Conservation (phyloP, 495 filamentous ascomycete genomes). For the Sphaerosporella brunnea region DNA sequence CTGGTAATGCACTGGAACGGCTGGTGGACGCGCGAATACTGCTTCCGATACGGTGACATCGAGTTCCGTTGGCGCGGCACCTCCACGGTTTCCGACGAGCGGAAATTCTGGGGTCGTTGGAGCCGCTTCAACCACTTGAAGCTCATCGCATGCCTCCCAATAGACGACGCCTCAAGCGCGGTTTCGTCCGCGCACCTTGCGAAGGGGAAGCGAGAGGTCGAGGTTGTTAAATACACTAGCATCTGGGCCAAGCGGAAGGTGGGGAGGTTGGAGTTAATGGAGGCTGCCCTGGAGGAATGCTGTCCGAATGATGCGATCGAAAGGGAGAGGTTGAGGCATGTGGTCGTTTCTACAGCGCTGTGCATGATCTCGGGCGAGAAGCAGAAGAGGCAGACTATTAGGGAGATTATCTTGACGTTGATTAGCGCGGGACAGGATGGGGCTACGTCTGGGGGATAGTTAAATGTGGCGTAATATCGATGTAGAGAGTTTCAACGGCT, state of each 20-base stretch:
- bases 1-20: constrained; percentile 19
- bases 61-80: constrained; percentile 19
- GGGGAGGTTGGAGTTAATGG: constrained; percentile 15
- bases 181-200: background rate
- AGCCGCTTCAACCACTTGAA: constrained; percentile 19
- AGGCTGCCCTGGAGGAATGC: constrained; percentile 11
- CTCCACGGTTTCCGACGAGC: constrained; percentile 16
- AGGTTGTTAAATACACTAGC: constrained; percentile 22
- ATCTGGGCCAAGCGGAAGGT: constrained; percentile 14
- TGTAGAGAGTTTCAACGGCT: no score
- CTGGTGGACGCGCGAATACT: constrained; percentile 19
- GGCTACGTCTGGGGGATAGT: no score
- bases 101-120: constrained; percentile 14
- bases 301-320: background rate
- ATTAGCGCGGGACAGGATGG: no score
- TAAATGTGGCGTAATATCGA: no score
- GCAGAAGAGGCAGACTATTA: constrained; percentile 16
- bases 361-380: constrained; percentile 24
- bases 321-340: constrained; percentile 15
- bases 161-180: background rate
- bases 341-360: constrained; percentile 15
- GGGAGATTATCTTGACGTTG: constrained; percentile 4
- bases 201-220: constrained; percentile 4
- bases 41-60: constrained; percentile 10
- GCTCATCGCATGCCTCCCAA: constrained; percentile 16